Percentiles rank a stretch among this genome's conserved stretches.
These are phyloP conservation scores for Fusarium hainanense DNA, from an alignment of 2,329 filamentous ascomycete species.

Conservation along the genomic window DNA sequence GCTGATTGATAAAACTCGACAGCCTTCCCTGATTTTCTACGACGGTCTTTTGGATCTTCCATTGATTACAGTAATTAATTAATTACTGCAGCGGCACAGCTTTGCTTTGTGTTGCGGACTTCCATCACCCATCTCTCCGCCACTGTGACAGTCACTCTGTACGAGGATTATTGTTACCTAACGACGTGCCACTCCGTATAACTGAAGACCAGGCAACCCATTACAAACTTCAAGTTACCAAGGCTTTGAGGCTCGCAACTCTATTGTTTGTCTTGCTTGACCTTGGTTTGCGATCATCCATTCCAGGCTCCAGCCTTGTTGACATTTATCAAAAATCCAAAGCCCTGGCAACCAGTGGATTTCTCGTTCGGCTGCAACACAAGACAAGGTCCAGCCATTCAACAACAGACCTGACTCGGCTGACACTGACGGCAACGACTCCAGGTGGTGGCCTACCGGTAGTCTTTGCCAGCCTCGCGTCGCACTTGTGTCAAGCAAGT, in stretches of 20 bases:
- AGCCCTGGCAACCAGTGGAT: slow-evolving; percentile 37
- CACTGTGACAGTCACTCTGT: slow-evolving; percentile 2
- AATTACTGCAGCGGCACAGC: slow-evolving; percentile 12
- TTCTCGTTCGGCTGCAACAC: slow-evolving; percentile 23
- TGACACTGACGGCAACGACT: slow-evolving; percentile 30
- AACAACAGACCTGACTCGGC: slow-evolving; percentile 20
- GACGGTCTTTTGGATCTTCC: not conserved
- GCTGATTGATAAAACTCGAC: slow-evolving; percentile 34
- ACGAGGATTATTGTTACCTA: slow-evolving; percentile 22
- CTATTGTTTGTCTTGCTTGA: slow-evolving; percentile 24
- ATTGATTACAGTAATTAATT: slow-evolving; percentile 2
- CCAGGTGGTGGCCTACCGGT: slow-evolving; percentile 29
- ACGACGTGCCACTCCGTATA: slow-evolving; percentile 21
- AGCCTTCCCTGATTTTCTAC: slow-evolving; percentile 24
- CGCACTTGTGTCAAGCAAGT: slow-evolving; percentile 34
- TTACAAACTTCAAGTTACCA: slow-evolving; percentile 2
- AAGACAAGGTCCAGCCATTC: slow-evolving; percentile 23
- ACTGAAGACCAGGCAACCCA: slow-evolving; percentile 18
- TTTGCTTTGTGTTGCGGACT: slow-evolving; percentile 22
- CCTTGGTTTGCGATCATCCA: slow-evolving; percentile 23
- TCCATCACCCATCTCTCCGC: slow-evolving; percentile 17
- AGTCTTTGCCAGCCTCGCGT: slow-evolving; percentile 40
- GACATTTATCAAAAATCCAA: slow-evolving; percentile 20
- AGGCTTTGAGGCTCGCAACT: slow-evolving; percentile 24
- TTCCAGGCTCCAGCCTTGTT: slow-evolving; percentile 44